A percentile compares a stretch with the other conserved stretches of the same genome.
Conservation (phyloP, 768 basidiomycete species). For the Daedaleopsis sinensis region DNA sequence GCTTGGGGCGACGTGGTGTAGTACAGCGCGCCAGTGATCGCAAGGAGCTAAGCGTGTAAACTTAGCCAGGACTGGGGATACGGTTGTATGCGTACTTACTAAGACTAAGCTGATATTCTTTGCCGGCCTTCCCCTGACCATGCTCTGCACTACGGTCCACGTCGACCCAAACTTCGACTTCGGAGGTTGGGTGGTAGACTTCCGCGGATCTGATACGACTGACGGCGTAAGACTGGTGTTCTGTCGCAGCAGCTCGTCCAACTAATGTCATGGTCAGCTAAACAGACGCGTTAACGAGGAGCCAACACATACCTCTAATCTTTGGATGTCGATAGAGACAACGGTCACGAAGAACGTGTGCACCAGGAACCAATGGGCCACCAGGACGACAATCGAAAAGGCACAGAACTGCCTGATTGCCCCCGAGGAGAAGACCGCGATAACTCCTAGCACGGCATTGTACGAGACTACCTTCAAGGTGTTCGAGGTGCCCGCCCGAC, state of each 20-base stretch:
- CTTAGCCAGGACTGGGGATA: not conserved
- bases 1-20: slow-evolving; percentile 62
- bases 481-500: slow-evolving; percentile 87
- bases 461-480: slow-evolving; percentile 91
- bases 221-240: slow-evolving; percentile 58
- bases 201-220: slow-evolving; percentile 30
- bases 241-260: slow-evolving; percentile 85
- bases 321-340: slow-evolving; percentile 93
- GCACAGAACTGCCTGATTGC: slow-evolving; percentile 91
- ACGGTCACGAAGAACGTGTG: slow-evolving; percentile 96
- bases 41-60: slow-evolving; percentile 60
- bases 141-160: slow-evolving; percentile 42
- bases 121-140: slow-evolving; percentile 66
- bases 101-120: slow-evolving; percentile 83
- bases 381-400: slow-evolving; percentile 91
- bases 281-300: slow-evolving; percentile 14
- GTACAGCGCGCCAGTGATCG: slow-evolving; percentile 75
- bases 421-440: slow-evolving; percentile 73
- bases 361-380: slow-evolving; percentile 96
- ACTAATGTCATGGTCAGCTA: slow-evolving; percentile 40
- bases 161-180: slow-evolving; percentile 49
- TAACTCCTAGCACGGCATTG: slow-evolving; percentile 74
- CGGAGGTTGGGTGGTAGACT: slow-evolving; percentile 22
- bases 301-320: slow-evolving; percentile 67
- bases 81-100: slow-evolving; percentile 42